A percentile compares a stretch with the other conserved stretches of the same genome.
phyloP scores from a whole-genome alignment of 768 basidiomycete species.

The Tylopilus felleus region DNA sequence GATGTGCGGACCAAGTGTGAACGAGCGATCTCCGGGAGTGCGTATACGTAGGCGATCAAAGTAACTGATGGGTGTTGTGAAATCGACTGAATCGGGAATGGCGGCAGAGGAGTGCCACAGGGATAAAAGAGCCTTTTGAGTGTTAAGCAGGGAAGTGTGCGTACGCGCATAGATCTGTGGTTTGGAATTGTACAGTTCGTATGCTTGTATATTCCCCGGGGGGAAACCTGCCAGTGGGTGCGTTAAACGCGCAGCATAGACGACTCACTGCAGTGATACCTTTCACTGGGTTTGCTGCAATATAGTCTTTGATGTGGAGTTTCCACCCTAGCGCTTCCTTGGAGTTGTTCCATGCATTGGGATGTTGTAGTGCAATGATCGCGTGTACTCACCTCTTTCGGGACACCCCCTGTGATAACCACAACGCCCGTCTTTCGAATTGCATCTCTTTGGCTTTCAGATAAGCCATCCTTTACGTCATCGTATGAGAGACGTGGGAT shows the following conservation, averaged over 20 bases:
- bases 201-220: conserved; percentile 63
- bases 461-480: conserved; percentile 46
- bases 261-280: conserved; percentile 31
- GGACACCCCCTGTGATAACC: conserved; percentile 55
- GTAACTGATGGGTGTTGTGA: conserved; percentile 65
- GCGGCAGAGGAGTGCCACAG: conserved; percentile 52
- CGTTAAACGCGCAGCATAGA: not conserved
- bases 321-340: conserved; percentile 65
- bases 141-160: conserved; percentile 53
- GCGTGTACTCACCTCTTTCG: conserved; percentile 41
- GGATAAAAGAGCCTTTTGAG: conserved; percentile 54
- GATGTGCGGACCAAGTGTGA: conserved; percentile 62
- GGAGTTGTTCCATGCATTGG: not conserved
- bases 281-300: conserved; percentile 50
- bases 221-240: conserved; percentile 52
- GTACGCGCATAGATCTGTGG: conserved; percentile 66
- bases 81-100: conserved; percentile 39
- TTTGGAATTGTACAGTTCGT: conserved; percentile 68
- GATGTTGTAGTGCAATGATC: not conserved
- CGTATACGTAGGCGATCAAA: conserved; percentile 75
- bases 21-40: conserved; percentile 63
- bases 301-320: conserved; percentile 49
- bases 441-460: conserved; percentile 39
- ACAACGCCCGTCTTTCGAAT: conserved; percentile 55
- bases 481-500: conserved; percentile 48